Evolutionary conservation across 306 rosid species (phyloP), one percentile per base, ranked within the genome.

Genomic region (Dryas drummondii): DNA sequence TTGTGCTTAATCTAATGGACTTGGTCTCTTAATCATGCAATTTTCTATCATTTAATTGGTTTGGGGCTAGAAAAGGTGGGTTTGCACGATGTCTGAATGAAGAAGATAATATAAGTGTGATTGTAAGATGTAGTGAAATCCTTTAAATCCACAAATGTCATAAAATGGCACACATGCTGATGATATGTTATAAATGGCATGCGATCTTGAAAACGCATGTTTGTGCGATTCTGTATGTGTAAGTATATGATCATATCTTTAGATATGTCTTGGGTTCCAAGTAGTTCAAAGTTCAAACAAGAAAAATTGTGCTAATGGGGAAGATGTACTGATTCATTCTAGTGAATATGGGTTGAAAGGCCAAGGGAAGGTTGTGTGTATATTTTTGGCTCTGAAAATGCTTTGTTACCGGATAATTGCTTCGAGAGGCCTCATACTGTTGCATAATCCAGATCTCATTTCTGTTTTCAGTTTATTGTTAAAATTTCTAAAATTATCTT

Each of bases 401-500:
- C 65, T 45, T 45, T 15, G 41, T 66, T 66, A n/a, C 4, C 16
- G 9, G 26, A 65, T 17, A 66, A 13, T 11, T 19, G 53, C n/a
- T 66, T 19, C 1, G 44, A 59, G 65, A 32, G 15, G 7, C 17
- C 4, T 17, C 70, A 17, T 44, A 27, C 70, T 19, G 40, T 66
- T 66, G 27, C n/a, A 10, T 66, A 49, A 17, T 65, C 26, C 53
- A 66, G 12, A 47, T 66, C 52, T 66, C 71, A 22, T 37, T 54
- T 7, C 12, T 63, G 71, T 22, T 27, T 52, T 74, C 68, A 74
- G 69, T 62, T 79, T 41, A 50, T 75, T 72, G 53, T 61, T 74
- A 15, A 67, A 37, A 55, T 71, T 64, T 82, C 82, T 85, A 55
- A 88, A 63, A 53, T 74, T 44, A 14, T 61, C 44, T 66, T 73